Evolutionary conservation across 75 land plant species (phyloP).

Genomic region (Gnetum montanum): DNA sequence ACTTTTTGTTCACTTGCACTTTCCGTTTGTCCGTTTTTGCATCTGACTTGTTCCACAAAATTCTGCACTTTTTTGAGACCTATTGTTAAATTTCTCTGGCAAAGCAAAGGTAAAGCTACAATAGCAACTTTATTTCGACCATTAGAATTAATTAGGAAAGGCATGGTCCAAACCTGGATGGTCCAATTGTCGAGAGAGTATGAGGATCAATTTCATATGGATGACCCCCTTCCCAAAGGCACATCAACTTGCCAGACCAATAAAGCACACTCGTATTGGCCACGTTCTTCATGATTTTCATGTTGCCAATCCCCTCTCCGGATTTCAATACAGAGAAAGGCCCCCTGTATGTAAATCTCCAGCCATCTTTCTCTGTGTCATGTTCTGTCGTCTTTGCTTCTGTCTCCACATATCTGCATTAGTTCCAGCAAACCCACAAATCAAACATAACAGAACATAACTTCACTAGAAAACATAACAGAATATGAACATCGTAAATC

Average conservation of each 20-base stretch:
- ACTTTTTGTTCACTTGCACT: no score
- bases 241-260: constrained; percentile 62
- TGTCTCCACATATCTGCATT: constrained; percentile 38
- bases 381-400: constrained; percentile 52
- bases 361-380: constrained; percentile 22
- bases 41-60: no score
- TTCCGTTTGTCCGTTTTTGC: no score
- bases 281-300: constrained; percentile 80
- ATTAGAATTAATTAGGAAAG: no score
- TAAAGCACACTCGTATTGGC: constrained; percentile 67
- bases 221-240: constrained; percentile 77
- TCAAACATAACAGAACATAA: no score
- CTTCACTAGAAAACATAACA: no score
- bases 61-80: no score
- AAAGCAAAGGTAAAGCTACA: no score
- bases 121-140: no score
- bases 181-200: constrained; percentile 51
- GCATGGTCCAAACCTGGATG: constrained; percentile 7
- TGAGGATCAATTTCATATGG: constrained; percentile 57
- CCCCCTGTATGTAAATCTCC: constrained; percentile 76
- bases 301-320: constrained; percentile 48
- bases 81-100: no score
- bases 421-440: no score
- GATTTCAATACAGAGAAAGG: constrained; percentile 66
- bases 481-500: no score